Evolutionary conservation across 1,139 yeast species (phyloP), one percentile per base, ranked within the genome.

Genomic region (Suhomyces yuchorum): DNA sequence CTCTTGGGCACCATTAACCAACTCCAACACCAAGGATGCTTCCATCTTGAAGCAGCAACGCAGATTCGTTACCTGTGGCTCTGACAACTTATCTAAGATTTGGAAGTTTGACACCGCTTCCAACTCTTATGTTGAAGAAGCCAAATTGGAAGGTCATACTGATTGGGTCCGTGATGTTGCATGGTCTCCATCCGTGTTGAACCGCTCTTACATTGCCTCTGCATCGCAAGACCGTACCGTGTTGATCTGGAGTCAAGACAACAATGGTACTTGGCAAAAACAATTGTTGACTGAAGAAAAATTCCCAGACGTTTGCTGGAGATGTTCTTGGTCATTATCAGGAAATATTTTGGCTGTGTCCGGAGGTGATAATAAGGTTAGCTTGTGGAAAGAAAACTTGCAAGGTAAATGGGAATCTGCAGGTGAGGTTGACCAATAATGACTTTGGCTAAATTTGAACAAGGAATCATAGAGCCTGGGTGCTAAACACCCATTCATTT

Each of bases 81-180:
- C 96, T 51, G 99, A 95, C 67, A 92, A 93, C 62, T 76, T 89
- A 57, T 96, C 92, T 52, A 91, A 90, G 67, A 83, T 95, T 58
- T 95, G 99, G 99, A 81, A 77, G 60, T 84, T 71, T 59, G 87
- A 85, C 55, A 61, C 82, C 4, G 73, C 76, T 11, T 67, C 73
- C 34, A 77, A 78, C 58, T 78, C 81, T 23, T 91, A 88, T 63
- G 76, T 78, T 24, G 80, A 85, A 60, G 97, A 93, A 66, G 85
- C 86, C 37, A 79, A 81, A 40, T 78, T 93, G 49, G 86, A 85
- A 56, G 99, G 97, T 37, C 99, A 95, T 67, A 77, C 89, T 18
- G 99, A 93, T 69, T 95, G 99, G 99, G 97, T 93, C 33, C 84
- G 99, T 66, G 99, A 93, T 67, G 97, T 93, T 51, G 92, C 96